Evolutionary conservation across 225 moss, liverwort and hornwort species (phyloP).

Genomic region (Pseudisothecium myosuroides): DNA sequence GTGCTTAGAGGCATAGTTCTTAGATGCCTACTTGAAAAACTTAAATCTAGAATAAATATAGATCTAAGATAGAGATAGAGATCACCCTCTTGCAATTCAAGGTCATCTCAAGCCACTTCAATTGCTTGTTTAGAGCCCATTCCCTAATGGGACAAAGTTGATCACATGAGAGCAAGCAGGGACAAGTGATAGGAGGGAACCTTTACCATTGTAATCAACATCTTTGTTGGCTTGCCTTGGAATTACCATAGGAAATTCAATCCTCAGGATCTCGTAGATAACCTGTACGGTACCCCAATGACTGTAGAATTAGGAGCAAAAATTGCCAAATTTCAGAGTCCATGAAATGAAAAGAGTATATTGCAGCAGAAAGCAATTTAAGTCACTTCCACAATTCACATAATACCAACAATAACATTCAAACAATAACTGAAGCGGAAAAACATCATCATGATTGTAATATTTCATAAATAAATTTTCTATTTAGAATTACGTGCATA

Average conservation of each 20-base stretch:
- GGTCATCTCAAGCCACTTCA: neutral
- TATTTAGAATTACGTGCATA: accelerated
- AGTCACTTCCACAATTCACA: neutral
- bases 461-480: neutral
- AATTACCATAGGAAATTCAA: accelerated
- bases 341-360: neutral
- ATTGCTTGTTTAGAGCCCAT: neutral
- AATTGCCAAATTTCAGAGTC: neutral
- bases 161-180: neutral
- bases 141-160: neutral
- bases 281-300: neutral
- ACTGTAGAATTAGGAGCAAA: neutral
- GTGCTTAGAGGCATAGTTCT: neutral
- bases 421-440: neutral
- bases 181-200: neutral
- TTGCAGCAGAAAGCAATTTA: neutral
- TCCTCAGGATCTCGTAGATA: neutral
- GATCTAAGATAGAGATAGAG: neutral
- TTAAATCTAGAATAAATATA: neutral
- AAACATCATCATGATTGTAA: neutral
- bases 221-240: neutral
- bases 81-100: neutral
- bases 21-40: neutral
- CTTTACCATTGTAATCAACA: neutral
- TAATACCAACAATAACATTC: neutral